These are phyloP conservation scores for Puccinia hordei DNA, from an alignment of 1,284 basidiomycete genomes.

Conservation along the genomic window DNA sequence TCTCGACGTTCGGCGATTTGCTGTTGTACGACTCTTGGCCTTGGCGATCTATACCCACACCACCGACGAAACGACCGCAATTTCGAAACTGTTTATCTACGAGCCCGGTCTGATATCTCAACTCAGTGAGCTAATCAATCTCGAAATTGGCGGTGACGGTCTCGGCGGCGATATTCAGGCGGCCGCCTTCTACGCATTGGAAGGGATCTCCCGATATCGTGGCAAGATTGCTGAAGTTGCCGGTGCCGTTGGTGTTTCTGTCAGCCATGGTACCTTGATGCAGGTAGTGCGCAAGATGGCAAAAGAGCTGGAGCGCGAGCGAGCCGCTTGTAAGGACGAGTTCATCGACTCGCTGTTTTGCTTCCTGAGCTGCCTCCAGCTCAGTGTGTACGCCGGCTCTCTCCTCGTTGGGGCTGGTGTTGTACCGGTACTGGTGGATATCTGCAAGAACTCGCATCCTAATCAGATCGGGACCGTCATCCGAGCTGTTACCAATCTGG, in stretches of 20 bases:
- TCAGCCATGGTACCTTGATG: constrained; percentile 94
- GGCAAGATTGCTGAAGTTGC: constrained; percentile 81
- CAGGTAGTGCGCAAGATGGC: constrained; percentile 78
- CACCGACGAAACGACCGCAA: constrained; percentile 73
- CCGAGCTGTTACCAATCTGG: constrained; percentile 80
- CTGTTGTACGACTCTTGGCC: constrained; percentile 78
- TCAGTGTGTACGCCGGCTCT: constrained; percentile 78
- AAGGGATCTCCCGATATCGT: constrained; percentile 83
- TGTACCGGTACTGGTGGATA: constrained; percentile 81
- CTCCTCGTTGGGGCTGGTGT: constrained; percentile 98
- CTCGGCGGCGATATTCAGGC: constrained; percentile 74
- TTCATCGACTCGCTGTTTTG: constrained; percentile 83
- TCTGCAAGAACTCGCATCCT: constrained; percentile 75
- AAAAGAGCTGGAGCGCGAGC: constrained; percentile 64
- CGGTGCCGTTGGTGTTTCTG: constrained; percentile 86
- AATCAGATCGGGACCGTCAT: constrained; percentile 70
- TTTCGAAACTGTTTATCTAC: constrained; percentile 83
- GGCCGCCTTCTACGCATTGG: constrained; percentile 81
- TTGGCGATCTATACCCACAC: constrained; percentile 72
- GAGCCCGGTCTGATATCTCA: constrained; percentile 87
- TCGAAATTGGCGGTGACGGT: constrained; percentile 63
- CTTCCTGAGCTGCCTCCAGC: constrained; percentile 83
- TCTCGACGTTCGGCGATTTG: constrained; percentile 74
- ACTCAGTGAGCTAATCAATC: constrained; percentile 83
- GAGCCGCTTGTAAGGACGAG: constrained; percentile 59